Evolutionary conservation across 2,329 filamentous ascomycete genomes (phyloP), one percentile per base, ranked within the genome.

Genomic region (Beauveria asiatica): DNA sequence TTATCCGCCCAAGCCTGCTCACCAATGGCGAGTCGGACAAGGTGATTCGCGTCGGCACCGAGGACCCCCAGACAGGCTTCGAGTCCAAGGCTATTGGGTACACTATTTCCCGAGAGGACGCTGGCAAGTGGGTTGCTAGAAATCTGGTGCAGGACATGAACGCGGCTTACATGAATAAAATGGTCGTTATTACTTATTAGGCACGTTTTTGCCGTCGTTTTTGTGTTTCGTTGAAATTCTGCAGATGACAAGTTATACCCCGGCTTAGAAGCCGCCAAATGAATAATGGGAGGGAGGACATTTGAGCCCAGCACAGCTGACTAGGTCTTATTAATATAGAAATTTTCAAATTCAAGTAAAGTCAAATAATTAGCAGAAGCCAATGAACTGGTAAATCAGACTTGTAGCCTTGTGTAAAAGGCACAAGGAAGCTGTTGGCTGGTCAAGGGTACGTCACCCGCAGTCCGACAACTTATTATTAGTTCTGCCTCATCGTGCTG

Each of bases 61-160:
- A 78, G 62, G 74, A 78, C 45, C 68, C 69, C 1, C 67, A 67
- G 49, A 64, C 49, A 0, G 69, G 68, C 5, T 44, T 63, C 10
- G 72, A 76, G 65, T 71, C 67, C 0, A 62, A 66, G 41, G 76
- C 69, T 3, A 65, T 79, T 3, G 80, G 80, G 5, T 81, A 80
- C 59, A 73, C 70, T 1, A 79, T 82, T 51, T 74, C 72, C 8
- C 67, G 78, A 41, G 75, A 77, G 61, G 79, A 81, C 61, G 72
- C 76, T 3, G 79, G 80, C 0, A 69, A 65, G 59, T 82, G 79
- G 76, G 70, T 80, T 9, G 77, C 73, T 25, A 68, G 77, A 53
- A 74, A 76, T 17, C 46, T 75, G 27, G 44, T 79, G 4, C 10
- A 67, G 30, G 59, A 61, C 16, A 64, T 59, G 27, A 63, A 64